Base-by-base conservation (phyloP, 2,329 filamentous ascomycete species). In the Penicillium sp. region DNA sequence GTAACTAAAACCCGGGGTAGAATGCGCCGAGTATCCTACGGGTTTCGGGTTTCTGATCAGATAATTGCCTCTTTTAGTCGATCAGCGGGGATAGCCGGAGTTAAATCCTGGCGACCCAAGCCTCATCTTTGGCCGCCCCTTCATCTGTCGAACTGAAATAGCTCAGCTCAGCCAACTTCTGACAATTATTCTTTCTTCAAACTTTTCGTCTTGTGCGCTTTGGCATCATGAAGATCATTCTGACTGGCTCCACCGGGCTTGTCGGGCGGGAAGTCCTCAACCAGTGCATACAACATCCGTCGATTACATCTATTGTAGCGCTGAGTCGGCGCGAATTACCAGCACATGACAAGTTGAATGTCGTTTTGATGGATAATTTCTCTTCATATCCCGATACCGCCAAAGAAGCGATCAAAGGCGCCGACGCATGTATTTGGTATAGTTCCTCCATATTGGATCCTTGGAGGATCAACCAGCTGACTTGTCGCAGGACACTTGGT, bases 341-440 rank as follows among this genome's bases (percentile, higher is more conserved):
- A 37, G 68, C 71, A 29, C 66, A 78, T 48, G 64, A 75, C 12
- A 84, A 84, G 62, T 65, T 80, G 8, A 75, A 79, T 21, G 74
- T 79, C 8, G 67, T 82, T 34, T 66, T 81, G 52, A 74, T 82
- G 56, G 69, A 78, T 8, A 80, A 86, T 63, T 86, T 85, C 65
- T 71, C 75, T 7, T 62, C 67, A 2, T 85, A 81, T 58, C 75
- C 82, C 1, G 68, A 73, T 1, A 67, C 76, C 9, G 62, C 80
- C 20, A 55, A 79, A 12, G 52, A 67, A 7, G 65, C 72, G 12
- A 64, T 80, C 4, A 66, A 71, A 56, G 74, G 69, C 40, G 75
- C 77, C 3, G 69, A 75, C 46, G 75, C 72, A 12, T 79, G 76
- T 59, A 75, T 80, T 21, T 80, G 76, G 76, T 56, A 57, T 29